These are phyloP conservation scores for Furcasterigmium sp. DNA, from an alignment of 2,329 filamentous ascomycete genomes.

Conservation along the genomic window DNA sequence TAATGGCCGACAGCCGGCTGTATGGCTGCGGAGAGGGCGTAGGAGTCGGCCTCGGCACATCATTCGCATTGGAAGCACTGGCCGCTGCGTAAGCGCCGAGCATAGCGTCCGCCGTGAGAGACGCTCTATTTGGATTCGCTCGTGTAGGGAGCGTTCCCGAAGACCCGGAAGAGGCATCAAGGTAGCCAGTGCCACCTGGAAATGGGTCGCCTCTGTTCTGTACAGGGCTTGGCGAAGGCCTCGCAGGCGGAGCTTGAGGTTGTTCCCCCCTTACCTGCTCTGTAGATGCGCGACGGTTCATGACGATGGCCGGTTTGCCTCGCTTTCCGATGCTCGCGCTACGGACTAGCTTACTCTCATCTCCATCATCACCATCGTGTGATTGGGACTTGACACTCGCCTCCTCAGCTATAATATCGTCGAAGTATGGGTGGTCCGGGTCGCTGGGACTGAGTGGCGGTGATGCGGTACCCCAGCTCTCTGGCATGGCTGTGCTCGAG, in stretches of 20 bases:
- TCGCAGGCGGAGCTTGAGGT: slow-evolving; percentile 14
- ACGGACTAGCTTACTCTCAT: slow-evolving; percentile 53
- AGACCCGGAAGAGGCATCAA: slow-evolving; percentile 41
- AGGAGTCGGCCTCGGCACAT: slow-evolving; percentile 12
- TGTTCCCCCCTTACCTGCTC: slow-evolving; percentile 13
- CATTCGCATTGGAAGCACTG: slow-evolving; percentile 35
- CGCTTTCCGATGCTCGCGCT: slow-evolving; percentile 58
- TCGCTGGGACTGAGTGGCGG: slow-evolving; percentile 38
- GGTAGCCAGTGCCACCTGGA: slow-evolving; percentile 36
- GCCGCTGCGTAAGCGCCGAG: slow-evolving; percentile 46
- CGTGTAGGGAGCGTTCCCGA: slow-evolving; percentile 32
- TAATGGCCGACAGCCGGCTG: slow-evolving; percentile 48
- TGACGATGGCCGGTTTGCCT: slow-evolving; percentile 52
- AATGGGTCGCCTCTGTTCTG: slow-evolving; percentile 29
- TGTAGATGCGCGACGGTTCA: slow-evolving; percentile 22
- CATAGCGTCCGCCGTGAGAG: slow-evolving; percentile 39
- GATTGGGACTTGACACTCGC: slow-evolving; percentile 21
- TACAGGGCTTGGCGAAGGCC: slow-evolving; percentile 28
- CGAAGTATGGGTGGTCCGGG: slow-evolving; percentile 40
- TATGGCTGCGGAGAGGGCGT: slow-evolving; percentile 25
- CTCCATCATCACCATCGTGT: slow-evolving; percentile 39
- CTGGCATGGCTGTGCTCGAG: slow-evolving; percentile 68
- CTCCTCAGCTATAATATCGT: slow-evolving; percentile 43
- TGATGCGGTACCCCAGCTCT: slow-evolving; percentile 55
- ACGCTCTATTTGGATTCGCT: slow-evolving; percentile 12